These are phyloP conservation scores for Poa pratensis DNA, from an alignment of 176 grass and related monocot genomes.

Conservation along the genomic window DNA sequence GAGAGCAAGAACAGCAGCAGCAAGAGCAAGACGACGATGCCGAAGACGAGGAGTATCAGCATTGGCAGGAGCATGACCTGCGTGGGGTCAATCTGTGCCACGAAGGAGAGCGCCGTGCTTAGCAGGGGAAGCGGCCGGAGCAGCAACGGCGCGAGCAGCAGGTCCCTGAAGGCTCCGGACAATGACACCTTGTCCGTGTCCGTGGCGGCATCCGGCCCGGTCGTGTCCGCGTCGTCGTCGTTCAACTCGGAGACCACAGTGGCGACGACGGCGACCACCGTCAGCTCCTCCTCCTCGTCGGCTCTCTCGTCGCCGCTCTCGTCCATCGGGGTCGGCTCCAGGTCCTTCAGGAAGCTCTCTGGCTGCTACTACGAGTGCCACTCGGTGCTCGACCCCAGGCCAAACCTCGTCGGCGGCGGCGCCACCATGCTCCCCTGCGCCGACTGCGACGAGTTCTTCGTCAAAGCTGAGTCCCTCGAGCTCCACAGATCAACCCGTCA, in stretches of 20 bases:
- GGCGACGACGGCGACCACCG: slow-evolving; percentile 31
- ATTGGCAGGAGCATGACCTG: slow-evolving; percentile 54
- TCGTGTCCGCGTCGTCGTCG: slow-evolving; percentile 68
- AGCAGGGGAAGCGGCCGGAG: slow-evolving; percentile 14
- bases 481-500: slow-evolving; percentile 67
- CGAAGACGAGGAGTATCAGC: slow-evolving; percentile 41
- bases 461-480: slow-evolving; percentile 68
- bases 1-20: slow-evolving; percentile 15
- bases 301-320: slow-evolving; percentile 55
- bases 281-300: slow-evolving; percentile 44
- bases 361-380: slow-evolving; percentile 80
- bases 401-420: slow-evolving; percentile 33
- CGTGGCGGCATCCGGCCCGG: slow-evolving; percentile 20
- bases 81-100: slow-evolving; percentile 54
- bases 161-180: slow-evolving; percentile 45
- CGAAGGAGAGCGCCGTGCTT: slow-evolving; percentile 58
- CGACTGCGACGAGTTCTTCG: slow-evolving; percentile 74
- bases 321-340: slow-evolving; percentile 57
- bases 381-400: slow-evolving; percentile 47
- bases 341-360: slow-evolving; percentile 69
- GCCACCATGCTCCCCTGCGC: slow-evolving; percentile 56
- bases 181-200: slow-evolving; percentile 33
- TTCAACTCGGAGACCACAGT: slow-evolving; percentile 71
- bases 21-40: slow-evolving; percentile 5
- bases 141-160: slow-evolving; percentile 1